A percentile compares a stretch with the other conserved stretches of the same genome.
Conservation (phyloP, 257 asterid genomes). For the Plantago ovata region DNA sequence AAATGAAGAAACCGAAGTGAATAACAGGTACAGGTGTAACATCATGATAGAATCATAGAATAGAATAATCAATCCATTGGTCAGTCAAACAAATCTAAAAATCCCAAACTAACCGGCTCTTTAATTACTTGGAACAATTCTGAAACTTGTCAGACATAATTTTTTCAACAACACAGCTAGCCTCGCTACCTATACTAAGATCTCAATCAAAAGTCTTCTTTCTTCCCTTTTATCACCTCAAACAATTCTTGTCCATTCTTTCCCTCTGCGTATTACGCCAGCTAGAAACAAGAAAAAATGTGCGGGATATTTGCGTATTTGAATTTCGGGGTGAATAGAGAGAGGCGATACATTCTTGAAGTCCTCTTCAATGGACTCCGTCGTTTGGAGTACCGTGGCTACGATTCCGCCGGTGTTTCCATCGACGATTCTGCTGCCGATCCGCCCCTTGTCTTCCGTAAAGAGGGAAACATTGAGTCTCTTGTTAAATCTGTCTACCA, state of each 20-base stretch:
- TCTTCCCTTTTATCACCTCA: too few species aligned
- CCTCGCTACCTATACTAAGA: too few species aligned
- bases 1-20: too few species aligned
- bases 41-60: too few species aligned
- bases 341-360: slow-evolving; percentile 74
- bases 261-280: background rate
- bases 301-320: slow-evolving; percentile 96
- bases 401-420: slow-evolving; percentile 89
- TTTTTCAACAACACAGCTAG: too few species aligned
- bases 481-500: slow-evolving; percentile 83
- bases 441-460: slow-evolving; percentile 62
- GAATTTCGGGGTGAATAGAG: slow-evolving; percentile 67
- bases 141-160: too few species aligned
- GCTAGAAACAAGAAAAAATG: slow-evolving; percentile 23
- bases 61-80: too few species aligned
- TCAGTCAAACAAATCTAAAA: too few species aligned
- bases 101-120: too few species aligned
- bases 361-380: slow-evolving; percentile 80
- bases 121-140: too few species aligned
- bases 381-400: slow-evolving; percentile 96
- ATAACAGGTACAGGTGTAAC: too few species aligned
- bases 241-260: background rate
- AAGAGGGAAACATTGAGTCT: slow-evolving; percentile 81
- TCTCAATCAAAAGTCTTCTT: too few species aligned
- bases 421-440: slow-evolving; percentile 39